Conservation (phyloP, 805 yeast genomes). For the Saturnispora zaruensis region DNA sequence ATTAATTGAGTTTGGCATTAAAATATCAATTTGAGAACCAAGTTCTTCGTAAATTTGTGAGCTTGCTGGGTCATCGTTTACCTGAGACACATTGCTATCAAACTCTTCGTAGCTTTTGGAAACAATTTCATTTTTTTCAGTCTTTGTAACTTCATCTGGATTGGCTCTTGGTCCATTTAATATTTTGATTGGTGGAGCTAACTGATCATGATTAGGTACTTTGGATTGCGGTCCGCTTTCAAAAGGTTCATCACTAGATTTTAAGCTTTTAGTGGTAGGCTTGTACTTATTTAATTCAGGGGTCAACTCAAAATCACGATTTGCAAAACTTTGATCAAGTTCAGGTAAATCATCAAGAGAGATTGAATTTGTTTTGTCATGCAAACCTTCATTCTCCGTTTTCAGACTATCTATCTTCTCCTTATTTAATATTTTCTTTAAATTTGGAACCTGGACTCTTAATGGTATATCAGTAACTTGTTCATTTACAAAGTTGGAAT, state of each 20-base stretch:
- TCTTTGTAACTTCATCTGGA: neutral
- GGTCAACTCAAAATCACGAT: neutral
- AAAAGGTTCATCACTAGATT: neutral
- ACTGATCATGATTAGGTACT: neutral
- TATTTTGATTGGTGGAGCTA: neutral
- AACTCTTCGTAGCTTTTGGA: neutral
- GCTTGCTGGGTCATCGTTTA: neutral
- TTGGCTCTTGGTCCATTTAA: neutral
- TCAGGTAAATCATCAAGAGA: neutral
- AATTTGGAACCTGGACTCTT: neutral
- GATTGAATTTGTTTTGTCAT: neutral
- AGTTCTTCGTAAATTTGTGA: neutral
- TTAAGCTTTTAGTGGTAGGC: neutral
- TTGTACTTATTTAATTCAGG: neutral
- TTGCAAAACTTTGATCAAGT: neutral
- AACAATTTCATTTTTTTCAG: neutral
- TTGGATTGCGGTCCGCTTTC: neutral
- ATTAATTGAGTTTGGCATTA: neutral
- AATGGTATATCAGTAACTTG: neutral
- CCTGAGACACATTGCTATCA: neutral
- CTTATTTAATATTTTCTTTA: neutral
- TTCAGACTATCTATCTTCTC: neutral
- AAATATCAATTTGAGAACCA: neutral
- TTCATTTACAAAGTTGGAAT: neutral
- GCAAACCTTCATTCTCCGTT: neutral